Evolutionary conservation across 2,329 filamentous ascomycete genomes (phyloP).

Genomic region (Aspergillus sp.): DNA sequence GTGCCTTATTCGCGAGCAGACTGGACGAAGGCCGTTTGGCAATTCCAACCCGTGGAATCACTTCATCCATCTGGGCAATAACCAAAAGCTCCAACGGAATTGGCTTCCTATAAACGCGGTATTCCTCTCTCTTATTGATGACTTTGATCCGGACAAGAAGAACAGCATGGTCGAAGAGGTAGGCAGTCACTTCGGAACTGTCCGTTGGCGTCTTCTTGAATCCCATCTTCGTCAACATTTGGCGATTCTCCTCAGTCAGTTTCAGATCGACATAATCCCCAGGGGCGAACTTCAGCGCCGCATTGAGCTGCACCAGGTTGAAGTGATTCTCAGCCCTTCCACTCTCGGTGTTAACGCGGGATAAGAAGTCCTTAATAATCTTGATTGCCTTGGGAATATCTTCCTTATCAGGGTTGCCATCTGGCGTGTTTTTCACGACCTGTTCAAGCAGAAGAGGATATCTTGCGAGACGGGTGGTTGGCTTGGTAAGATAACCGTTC

Average conservation of each 20-base stretch:
- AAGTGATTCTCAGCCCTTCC: constrained; percentile 98
- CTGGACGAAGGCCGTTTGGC: constrained; percentile 87
- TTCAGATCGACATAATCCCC: constrained; percentile 92
- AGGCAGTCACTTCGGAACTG: constrained; percentile 85
- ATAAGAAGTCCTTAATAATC: constrained; percentile 82
- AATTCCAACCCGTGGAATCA: constrained; percentile 75
- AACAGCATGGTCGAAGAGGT: constrained; percentile 94
- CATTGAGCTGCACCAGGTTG: constrained; percentile 87
- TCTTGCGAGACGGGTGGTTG: constrained; percentile 88
- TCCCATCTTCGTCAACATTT: constrained; percentile 89
- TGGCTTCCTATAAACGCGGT: constrained; percentile 91
- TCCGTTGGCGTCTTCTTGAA: constrained; percentile 92
- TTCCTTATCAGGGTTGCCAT: constrained; percentile 82
- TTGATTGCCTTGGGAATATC: constrained; percentile 87
- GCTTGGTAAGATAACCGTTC: constrained; percentile 96
- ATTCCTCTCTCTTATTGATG: constrained; percentile 88
- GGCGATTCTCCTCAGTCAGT: constrained; percentile 86
- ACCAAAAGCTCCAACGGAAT: constrained; percentile 91
- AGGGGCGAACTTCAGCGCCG: constrained; percentile 84
- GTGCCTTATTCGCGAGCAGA: constrained; percentile 63
- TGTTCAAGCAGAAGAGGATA: constrained; percentile 91
- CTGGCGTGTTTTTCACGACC: constrained; percentile 85
- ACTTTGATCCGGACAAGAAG: constrained; percentile 87
- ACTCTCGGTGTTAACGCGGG: constrained; percentile 87
- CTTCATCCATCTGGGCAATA: constrained; percentile 95